Evolutionary conservation across 352 stramenopile genomes (phyloP).

Genomic region (Chrysophaeum taylorii): DNA sequence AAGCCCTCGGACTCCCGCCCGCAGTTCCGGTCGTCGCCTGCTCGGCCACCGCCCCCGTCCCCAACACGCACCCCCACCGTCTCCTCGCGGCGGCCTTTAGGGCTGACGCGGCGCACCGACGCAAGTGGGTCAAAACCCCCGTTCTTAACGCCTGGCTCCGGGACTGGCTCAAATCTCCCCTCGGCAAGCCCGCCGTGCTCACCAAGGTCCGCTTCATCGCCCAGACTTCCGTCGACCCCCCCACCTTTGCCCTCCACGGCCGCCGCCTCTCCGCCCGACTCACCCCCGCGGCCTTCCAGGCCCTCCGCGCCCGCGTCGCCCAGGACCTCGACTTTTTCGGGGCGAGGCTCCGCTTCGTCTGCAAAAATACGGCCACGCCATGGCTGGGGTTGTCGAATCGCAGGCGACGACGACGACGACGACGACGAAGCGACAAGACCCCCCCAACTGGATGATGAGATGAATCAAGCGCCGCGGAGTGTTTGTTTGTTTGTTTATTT

Average conservation of each 20-base stretch:
- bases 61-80: neutral
- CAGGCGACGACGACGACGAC: too few species aligned
- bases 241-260: neutral
- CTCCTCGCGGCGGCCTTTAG: neutral
- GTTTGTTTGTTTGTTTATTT: too few species aligned
- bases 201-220: neutral
- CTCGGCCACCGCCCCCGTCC: neutral
- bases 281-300: neutral
- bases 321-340: constrained; percentile 1
- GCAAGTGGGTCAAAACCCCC: neutral
- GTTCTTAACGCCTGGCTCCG: neutral
- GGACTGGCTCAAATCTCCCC: neutral
- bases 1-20: neutral
- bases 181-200: neutral
- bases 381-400: too few species aligned
- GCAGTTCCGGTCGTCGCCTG: neutral
- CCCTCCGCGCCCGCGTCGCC: neutral
- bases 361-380: too few species aligned
- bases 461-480: too few species aligned
- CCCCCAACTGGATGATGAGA: too few species aligned
- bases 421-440: too few species aligned
- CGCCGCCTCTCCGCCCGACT: neutral
- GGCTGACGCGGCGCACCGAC: neutral
- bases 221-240: neutral
- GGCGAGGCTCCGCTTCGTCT: neutral